These are phyloP conservation scores for Komagataella pastoris DNA, from an alignment of 805 yeast species.

Conservation along the genomic window DNA sequence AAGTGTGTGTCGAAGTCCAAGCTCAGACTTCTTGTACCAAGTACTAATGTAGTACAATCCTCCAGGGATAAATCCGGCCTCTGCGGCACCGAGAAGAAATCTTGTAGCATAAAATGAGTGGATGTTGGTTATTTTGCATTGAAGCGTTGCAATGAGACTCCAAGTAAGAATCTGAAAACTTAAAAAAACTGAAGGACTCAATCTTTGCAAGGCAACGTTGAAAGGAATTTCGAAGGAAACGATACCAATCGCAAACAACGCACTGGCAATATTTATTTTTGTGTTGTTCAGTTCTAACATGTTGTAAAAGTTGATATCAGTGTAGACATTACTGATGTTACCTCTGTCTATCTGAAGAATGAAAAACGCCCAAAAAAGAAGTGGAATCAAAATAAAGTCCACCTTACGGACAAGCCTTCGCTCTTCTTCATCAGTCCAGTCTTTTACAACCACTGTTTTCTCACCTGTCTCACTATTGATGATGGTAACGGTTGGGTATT, in stretches of 20 bases:
- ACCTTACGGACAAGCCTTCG: conserved; percentile 5
- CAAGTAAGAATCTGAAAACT: conserved; percentile 15
- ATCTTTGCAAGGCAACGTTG: conserved; percentile 17
- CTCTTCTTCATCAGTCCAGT: conserved; percentile 10
- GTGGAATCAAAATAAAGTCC: conserved; percentile 8
- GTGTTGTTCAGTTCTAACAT: conserved; percentile 25
- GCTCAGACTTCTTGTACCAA: conserved; percentile 25
- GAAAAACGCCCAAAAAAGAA: conserved; percentile 4
- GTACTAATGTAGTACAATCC: conserved; percentile 22
- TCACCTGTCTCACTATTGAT: conserved; percentile 2
- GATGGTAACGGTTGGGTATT: neutral
- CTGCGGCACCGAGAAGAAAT: conserved; percentile 25
- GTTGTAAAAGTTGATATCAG: conserved; percentile 21
- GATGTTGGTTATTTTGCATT: conserved; percentile 18
- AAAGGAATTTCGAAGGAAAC: conserved; percentile 26
- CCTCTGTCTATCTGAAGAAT: conserved; percentile 37
- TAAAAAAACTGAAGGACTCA: conserved; percentile 21
- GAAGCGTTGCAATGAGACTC: conserved; percentile 23
- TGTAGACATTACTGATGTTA: conserved; percentile 35
- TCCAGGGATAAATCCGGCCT: conserved; percentile 31
- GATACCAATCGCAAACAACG: conserved; percentile 26
- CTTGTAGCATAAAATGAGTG: conserved; percentile 15
- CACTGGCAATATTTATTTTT: conserved; percentile 26
- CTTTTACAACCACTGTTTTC: conserved; percentile 3
- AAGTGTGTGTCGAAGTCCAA: conserved; percentile 21